phyloP scores from a whole-genome alignment of 805 yeast genomes.

The Lipomyces yamadae region DNA sequence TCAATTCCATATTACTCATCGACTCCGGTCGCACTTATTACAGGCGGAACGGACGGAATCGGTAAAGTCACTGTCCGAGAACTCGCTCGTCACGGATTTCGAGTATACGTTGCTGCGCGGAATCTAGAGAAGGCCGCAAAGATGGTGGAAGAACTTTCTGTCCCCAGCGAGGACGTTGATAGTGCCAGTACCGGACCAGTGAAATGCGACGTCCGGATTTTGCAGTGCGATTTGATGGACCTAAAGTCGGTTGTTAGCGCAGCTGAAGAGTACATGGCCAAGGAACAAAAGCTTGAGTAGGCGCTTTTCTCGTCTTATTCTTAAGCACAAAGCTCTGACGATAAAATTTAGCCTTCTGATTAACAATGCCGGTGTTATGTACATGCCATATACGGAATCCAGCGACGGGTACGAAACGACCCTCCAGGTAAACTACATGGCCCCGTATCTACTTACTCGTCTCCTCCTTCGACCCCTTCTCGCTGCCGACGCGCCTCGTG shows the following conservation, averaged over 20 bases:
- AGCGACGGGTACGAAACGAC: constrained; percentile 77
- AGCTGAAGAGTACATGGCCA: constrained; percentile 29
- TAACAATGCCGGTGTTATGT: constrained; percentile 82
- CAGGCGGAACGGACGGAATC: constrained; percentile 36
- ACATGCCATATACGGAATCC: constrained; percentile 68
- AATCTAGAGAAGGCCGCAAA: constrained; percentile 16
- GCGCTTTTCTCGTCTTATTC: constrained; percentile 4
- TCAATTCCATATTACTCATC: neutral
- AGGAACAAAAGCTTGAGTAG: constrained; percentile 50
- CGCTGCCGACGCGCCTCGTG: constrained; percentile 26
- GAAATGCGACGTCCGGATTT: constrained; percentile 6
- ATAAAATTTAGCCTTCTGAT: constrained; percentile 52
- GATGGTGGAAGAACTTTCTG: constrained; percentile 12
- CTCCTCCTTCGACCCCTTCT: constrained; percentile 29
- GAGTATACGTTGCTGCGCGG: constrained; percentile 34
- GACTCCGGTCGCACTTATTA: constrained; percentile 16
- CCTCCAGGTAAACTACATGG: constrained; percentile 74
- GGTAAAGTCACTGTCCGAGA: constrained; percentile 33
- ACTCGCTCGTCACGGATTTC: constrained; percentile 31
- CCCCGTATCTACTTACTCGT: constrained; percentile 74
- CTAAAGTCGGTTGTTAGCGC: constrained; percentile 28
- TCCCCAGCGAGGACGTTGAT: neutral
- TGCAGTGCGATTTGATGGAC: constrained; percentile 31
- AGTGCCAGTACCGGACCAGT: neutral
- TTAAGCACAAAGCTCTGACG: neutral